Evolutionary conservation across 768 basidiomycete species (phyloP), one percentile per base, ranked within the genome.

Genomic region (Harrya chromipes): DNA sequence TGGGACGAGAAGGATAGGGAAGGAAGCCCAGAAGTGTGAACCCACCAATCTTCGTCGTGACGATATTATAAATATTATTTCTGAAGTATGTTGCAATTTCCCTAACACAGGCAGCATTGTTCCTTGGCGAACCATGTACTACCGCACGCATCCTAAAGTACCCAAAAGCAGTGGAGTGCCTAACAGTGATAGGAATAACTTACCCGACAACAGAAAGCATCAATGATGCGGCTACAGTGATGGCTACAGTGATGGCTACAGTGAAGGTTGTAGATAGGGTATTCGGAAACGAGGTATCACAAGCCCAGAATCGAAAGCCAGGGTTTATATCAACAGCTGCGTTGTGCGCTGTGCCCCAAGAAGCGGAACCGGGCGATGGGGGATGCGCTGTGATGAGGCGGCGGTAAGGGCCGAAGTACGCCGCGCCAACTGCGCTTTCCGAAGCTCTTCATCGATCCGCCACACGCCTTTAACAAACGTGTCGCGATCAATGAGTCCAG

Each of bases 381-480:
- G 66, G 19, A 68, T 68, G 35, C 66, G 68, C 33, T 68, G 66
- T 11, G 66, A 68, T 7, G 67, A 68, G 21, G 67, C 66, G 2
- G 55, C 64, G 24, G 56, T 67, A 38, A 69, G 64, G 16, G 68
- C 67, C 12, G 62, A 71, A 35, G 60, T 51, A 37, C 62, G 64
- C 34, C 56, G 58, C n/a, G 56, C 67, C 26, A 72, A 54, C 39
- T 84, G 80, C 6, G 77, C 74, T 40, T 80, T 77, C n/a, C 85
- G 73, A 12, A 91, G 78, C 56, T 90, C 88, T 65, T 89, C 87
- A 67, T 92, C 89, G 24, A 92, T 87, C 33, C 82, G 80, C 88
- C 88, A 90, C 87, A 90, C 90, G 43, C 87, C 90, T 54, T 75
- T 78, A 35, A 82, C 77, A 56, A 92, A 92, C 16, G 71, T 72